Conservation (phyloP, 495 filamentous ascomycete species). For the Talaromyces thailandensis region DNA sequence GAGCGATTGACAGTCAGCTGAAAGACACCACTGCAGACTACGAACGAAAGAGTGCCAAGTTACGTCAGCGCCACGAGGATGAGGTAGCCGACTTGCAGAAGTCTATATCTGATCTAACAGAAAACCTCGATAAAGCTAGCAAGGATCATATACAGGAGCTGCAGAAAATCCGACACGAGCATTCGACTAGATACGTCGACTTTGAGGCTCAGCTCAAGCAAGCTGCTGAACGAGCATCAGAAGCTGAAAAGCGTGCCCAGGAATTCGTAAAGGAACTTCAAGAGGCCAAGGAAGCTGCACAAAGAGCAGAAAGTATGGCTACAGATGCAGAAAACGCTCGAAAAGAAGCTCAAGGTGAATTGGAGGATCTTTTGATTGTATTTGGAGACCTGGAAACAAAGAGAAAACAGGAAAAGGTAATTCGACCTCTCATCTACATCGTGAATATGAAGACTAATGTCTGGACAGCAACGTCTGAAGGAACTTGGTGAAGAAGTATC, state of each 20-base stretch:
- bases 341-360: constrained; percentile 55
- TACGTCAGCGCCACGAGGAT: constrained; percentile 46
- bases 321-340: constrained; percentile 57
- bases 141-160: constrained; percentile 50
- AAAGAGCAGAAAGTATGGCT: constrained; percentile 16
- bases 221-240: constrained; percentile 28
- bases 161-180: constrained; percentile 47
- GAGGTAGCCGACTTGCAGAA: constrained; percentile 55
- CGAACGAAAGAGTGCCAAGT: constrained; percentile 34
- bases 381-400: constrained; percentile 89
- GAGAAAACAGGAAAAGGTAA: constrained; percentile 69
- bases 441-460: constrained; percentile 17
- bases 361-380: constrained; percentile 80
- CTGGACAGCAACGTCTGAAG: constrained; percentile 56
- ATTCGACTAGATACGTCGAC: constrained; percentile 35
- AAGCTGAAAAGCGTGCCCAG: constrained; percentile 18
- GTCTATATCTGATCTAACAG: constrained; percentile 47
- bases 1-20: constrained; percentile 36
- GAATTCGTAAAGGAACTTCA: constrained; percentile 11
- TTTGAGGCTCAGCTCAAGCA: constrained; percentile 31
- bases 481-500: constrained; percentile 65
- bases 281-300: constrained; percentile 14
- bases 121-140: constrained; percentile 47
- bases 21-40: constrained; percentile 41
- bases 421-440: constrained; percentile 10